Base-by-base conservation (phyloP, 768 basidiomycete species). In the Tubosaeta brunneosetosa region DNA sequence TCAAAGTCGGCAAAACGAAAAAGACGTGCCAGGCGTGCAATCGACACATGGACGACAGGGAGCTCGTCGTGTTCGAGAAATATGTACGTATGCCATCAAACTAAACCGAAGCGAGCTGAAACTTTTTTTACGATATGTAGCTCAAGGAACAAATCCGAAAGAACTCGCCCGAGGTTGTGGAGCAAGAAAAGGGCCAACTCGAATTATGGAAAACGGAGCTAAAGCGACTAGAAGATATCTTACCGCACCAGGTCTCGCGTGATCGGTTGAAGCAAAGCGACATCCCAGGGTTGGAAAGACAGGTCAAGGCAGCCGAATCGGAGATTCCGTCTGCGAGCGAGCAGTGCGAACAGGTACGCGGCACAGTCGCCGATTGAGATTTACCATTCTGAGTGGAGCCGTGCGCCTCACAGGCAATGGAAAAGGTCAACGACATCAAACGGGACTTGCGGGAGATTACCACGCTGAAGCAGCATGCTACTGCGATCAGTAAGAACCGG, bases 11-110 rank as follows among this genome's bases (percentile, higher is more conserved):
- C 32, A 80, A 80, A 63, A 71, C 75, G 46, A 80, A 85, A 55
- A 84, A 86, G 61, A 67, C 75, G 0, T 99, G 95, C 61, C 74
- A 80, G 11, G 84, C 83, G 8, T 98, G 95, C 64, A 82, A 84
- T 59, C 81, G 94, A 1, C 74, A 74, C 36, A 70, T 97, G 63
- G 71, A 78, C 19, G 77, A 78, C 26, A 61, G 65, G 2, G 84
- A 85, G 41, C 58, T 80, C 43, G 69, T 70, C 0, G 74, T 77
- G 1, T 89, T 94, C 55, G 87, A 94, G 66, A 79, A 77, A 70
- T 83, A 83, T 61, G 91, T 90, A 51, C 48, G 84, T 53, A 25
- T 47, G 25, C 8, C 8, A 9, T 8, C 2, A 7, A 40, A 42
- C 13, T 12, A 1, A 37, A 41, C 27, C 4, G 1, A 12, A 1